Base-by-base conservation (phyloP, 1,284 basidiomycete species). In the Sparassis latifolia region DNA sequence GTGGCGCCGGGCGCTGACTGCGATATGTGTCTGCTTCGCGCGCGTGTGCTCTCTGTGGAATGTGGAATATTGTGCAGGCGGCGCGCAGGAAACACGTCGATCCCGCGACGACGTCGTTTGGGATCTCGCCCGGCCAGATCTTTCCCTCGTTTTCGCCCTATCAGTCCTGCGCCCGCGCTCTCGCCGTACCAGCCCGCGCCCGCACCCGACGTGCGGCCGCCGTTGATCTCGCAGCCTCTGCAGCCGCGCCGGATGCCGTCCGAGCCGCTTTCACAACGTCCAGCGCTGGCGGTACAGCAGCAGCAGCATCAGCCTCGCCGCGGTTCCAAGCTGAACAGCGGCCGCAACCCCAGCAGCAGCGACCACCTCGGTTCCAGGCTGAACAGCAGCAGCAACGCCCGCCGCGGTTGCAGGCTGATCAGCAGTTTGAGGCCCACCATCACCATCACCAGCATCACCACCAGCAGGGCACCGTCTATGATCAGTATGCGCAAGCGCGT, bases 71-170 rank as follows among this genome's bases (percentile, higher is more conserved):
- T 20, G 20, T n/a, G 3, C 33, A 55, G 52, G 41, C 46, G 5
- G 38, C 53, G 37, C 53, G 55, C 37, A 53, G 54, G 30, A 58
- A 56, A 28, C 53, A 54, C 2, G 55, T 59, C 2, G 54, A 60
- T 37, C 48, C 52, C 6, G 52, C 39, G 50, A 57, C 47, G 32
- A 31, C 51, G 12, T 56, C 58, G 4, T 55, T 64, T 39, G 56
- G 58, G 0, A 55, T 66, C 40, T 49, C 55, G 37, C 65, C 65
- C 4, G 65, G 65, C 1, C 59, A 66, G 52, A 60, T 66, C 30
- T 66, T 66, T 47, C 65, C 65, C 10, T 56, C 61, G 7, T 53
- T 54, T 32, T 46, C 51, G 28, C 33, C 47, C 30, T 49, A 42
- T 20, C 47, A 52, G 44, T 42, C 35, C 35, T 38, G 7, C 35